Evolutionary conservation across 495 filamentous ascomycete species (phyloP).

Genomic region (Tuber umbilicatum): DNA sequence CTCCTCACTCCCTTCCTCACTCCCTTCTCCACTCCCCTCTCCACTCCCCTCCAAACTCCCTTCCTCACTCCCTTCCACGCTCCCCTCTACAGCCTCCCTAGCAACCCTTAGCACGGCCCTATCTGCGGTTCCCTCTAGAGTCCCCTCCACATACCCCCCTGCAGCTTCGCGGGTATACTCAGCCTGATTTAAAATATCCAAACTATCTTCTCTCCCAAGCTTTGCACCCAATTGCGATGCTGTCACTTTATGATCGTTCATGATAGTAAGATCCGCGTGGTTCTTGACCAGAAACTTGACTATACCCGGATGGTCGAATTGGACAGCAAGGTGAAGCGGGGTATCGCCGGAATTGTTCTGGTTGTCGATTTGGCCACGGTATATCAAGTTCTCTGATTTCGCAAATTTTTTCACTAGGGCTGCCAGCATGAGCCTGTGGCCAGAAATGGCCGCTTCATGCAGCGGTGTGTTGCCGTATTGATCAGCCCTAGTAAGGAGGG

Average conservation of each 20-base stretch:
- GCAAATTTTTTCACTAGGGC: not conserved
- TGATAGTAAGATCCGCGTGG: not conserved
- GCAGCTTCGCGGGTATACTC: no score
- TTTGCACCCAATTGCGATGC: constrained; percentile 58
- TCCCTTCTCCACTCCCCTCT: constrained; percentile 9
- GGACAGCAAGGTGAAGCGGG: not conserved
- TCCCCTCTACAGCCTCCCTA: constrained; percentile 46
- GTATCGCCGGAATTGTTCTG: not conserved
- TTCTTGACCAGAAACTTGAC: not conserved
- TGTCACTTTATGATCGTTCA: constrained; percentile 11
- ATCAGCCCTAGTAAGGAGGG: not conserved
- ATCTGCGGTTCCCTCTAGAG: constrained; percentile 70
- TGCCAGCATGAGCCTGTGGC: not conserved
- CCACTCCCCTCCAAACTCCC: not conserved
- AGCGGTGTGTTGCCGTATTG: not conserved
- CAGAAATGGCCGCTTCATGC: not conserved
- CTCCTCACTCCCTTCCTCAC: no score
- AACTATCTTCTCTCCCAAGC: constrained; percentile 60
- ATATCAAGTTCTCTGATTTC: not conserved
- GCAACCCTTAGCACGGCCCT: constrained; percentile 54
- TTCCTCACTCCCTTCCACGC: constrained; percentile 41
- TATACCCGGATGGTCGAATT: not conserved
- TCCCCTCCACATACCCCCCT: no score
- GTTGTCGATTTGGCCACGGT: not conserved
- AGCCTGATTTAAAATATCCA: constrained; percentile 44